Conservation (phyloP, 2,329 filamentous ascomycete species). For the Helotiales sp. region DNA sequence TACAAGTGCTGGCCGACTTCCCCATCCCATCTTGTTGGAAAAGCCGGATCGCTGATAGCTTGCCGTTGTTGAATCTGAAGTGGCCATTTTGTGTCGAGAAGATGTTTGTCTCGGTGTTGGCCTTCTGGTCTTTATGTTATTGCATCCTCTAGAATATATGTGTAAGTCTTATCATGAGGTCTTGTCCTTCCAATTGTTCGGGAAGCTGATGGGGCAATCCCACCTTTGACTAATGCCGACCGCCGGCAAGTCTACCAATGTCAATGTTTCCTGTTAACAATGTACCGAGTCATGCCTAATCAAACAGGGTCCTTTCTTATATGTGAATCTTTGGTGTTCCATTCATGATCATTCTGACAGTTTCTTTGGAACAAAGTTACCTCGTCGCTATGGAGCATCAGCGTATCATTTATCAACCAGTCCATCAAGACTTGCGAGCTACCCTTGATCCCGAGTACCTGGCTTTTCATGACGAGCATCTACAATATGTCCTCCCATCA, state of each 20-base stretch:
- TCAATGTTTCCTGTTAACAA: not conserved
- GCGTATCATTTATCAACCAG: conserved; percentile 11
- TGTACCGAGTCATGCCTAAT: too few species aligned
- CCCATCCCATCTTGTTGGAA: conserved; percentile 42
- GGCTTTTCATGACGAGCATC: conserved; percentile 37
- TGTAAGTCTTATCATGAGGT: not conserved
- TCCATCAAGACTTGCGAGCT: conserved; percentile 10
- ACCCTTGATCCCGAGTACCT: conserved; percentile 20
- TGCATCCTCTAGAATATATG: not conserved
- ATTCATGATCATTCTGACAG: not conserved
- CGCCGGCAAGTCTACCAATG: not conserved
- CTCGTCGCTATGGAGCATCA: not conserved
- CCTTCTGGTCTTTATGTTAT: not conserved
- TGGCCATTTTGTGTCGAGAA: not conserved
- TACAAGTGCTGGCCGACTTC: conserved; percentile 42
- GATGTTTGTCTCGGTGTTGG: not conserved
- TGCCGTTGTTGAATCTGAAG: not conserved
- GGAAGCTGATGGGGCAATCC: not conserved
- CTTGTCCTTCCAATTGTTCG: not conserved
- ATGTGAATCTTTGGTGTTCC: not conserved
- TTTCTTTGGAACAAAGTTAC: not conserved
- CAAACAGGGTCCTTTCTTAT: too few species aligned
- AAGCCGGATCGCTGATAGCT: conserved; percentile 6
- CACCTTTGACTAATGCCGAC: not conserved
- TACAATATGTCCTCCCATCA: conserved; percentile 46